Evolutionary conservation across 805 yeast species (phyloP), one percentile per base, ranked within the genome.

Genomic region (Kazachstania martiniae): DNA sequence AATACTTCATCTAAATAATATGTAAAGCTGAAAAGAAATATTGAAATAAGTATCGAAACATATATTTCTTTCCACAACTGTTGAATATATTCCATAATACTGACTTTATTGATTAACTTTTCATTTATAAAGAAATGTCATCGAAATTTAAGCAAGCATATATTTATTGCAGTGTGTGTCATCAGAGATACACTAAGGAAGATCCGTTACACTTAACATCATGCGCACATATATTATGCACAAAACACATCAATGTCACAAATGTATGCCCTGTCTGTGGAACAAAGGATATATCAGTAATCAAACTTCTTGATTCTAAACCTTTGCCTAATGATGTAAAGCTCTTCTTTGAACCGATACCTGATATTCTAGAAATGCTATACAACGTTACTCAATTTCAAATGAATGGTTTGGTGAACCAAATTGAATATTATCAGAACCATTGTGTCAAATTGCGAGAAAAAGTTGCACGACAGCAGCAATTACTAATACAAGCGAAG

Each of bases 221-320:
- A 3, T 61, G 66, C 44, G 65, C 64, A 3, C 65, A 61, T 38
- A 46, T 54, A 1, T 37, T 61, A 14, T 61, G 66, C 29, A 42
- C 46, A 3, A 47, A 48, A 10, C 64, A 61, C 39, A 29, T 44
- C 25, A 27, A 27, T 18, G 10, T 27, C 2, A 25, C 22, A 5
- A 37, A 31, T n/a, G 16, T 24, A 2, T 48, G 56, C 24, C 39
- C 50, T 4, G 25, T 44, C 17, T 51, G 56, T 26, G 23, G 37
- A 10, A 42, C 43, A 3, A 25, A 21, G 12, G 49, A 47, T 33
- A 40, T 47, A 6, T 43, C 53, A 5, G 33, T 43, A 8, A 40
- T 51, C 5, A 38, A 36, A 21, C 31, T 50, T 10, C 28, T 34
- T 1, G 54, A 44, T 5, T 24, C 23, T 7, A 47, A 38, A 18